Conservation (phyloP, 306 rosid genomes). For the Abrus pulchellus region DNA sequence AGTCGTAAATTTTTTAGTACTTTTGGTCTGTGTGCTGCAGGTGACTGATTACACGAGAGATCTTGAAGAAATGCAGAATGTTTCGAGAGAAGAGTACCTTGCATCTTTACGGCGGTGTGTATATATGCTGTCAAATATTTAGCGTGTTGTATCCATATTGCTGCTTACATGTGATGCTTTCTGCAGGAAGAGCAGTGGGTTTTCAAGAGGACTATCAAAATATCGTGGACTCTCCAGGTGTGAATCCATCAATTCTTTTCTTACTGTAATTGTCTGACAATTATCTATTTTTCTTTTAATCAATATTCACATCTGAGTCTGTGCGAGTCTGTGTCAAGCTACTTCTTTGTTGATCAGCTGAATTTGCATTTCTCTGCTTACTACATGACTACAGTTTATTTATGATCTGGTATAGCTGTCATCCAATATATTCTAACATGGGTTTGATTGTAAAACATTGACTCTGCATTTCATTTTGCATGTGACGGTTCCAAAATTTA, state of each 20-base stretch:
- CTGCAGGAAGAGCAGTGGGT: constrained; percentile 99
- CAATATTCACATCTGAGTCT: background rate
- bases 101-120: constrained; percentile 91
- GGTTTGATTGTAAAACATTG: constrained; percentile 43
- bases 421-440: constrained; percentile 27
- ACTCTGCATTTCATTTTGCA: constrained; percentile 50
- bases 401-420: constrained; percentile 33
- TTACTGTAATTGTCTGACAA: constrained; percentile 6
- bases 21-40: constrained; percentile 61
- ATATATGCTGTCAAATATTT: constrained; percentile 25
- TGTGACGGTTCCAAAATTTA: constrained; percentile 53
- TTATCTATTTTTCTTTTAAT: background rate
- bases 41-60: constrained; percentile 97
- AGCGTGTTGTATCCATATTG: constrained; percentile 19
- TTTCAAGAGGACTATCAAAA: constrained; percentile 95
- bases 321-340: constrained; percentile 19
- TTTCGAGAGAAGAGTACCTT: constrained; percentile 96
- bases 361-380: constrained; percentile 28
- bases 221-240: constrained; percentile 96
- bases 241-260: constrained; percentile 37
- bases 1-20: constrained; percentile 25
- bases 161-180: constrained; percentile 53
- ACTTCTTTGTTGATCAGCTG: constrained; percentile 23
- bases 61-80: constrained; percentile 97
- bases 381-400: constrained; percentile 24